These are phyloP conservation scores for Kwoniella mangroviensis DNA, from an alignment of 768 basidiomycete species.

Conservation along the genomic window DNA sequence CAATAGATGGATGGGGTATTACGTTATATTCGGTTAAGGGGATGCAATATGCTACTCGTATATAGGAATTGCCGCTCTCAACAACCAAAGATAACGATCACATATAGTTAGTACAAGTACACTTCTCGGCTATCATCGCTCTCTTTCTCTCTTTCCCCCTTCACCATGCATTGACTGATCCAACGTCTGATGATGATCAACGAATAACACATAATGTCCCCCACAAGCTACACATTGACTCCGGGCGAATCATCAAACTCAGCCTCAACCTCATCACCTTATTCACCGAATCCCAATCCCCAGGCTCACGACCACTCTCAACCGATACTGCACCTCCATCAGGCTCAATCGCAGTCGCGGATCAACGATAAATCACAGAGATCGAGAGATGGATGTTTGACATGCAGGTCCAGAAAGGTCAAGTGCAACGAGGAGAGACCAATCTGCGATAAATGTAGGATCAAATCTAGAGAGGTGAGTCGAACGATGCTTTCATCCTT, in stretches of 20 bases:
- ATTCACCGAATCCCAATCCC: slow-evolving; percentile 1
- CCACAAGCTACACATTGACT: slow-evolving; percentile 2
- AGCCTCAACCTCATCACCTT: slow-evolving; percentile 1
- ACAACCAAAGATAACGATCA: background rate
- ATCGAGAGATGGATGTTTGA: slow-evolving; percentile 31
- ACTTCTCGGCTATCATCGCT: slow-evolving; percentile 2
- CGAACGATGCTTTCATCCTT: background rate
- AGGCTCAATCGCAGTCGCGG: background rate
- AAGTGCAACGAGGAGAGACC: slow-evolving; percentile 31
- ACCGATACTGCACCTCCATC: background rate
- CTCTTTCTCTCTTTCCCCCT: background rate
- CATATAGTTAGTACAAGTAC: background rate
- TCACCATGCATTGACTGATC: background rate
- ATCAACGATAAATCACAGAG: slow-evolving; percentile 10
- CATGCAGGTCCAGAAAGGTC: slow-evolving; percentile 27
- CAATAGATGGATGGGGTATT: background rate
- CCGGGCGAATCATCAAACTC: slow-evolving; percentile 13
- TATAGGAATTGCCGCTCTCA: slow-evolving; percentile 7
- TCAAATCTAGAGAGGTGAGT: slow-evolving; percentile 28
- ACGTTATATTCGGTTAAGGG: background rate
- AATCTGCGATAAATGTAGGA: slow-evolving; percentile 27
- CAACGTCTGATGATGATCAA: background rate
- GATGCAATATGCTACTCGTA: no score
- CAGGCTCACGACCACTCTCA: background rate
- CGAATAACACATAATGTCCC: background rate